These are phyloP conservation scores for Colletotrichum filicis DNA, from an alignment of 2,329 filamentous ascomycete species.

Conservation along the genomic window DNA sequence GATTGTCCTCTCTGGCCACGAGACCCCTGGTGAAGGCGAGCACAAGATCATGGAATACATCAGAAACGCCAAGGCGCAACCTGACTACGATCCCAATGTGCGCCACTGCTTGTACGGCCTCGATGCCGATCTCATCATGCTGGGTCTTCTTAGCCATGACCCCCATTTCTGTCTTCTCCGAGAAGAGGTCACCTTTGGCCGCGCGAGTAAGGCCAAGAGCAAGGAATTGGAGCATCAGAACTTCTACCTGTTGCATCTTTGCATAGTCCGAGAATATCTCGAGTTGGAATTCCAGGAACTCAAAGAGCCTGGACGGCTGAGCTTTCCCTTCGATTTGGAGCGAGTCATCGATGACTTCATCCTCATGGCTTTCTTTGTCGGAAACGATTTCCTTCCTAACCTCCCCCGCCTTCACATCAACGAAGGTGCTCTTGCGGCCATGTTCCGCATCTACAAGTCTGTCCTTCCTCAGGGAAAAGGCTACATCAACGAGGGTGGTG, in stretches of 20 bases:
- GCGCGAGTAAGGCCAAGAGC: conserved; percentile 86
- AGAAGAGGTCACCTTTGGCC: conserved; percentile 97
- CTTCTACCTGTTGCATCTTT: conserved; percentile 96
- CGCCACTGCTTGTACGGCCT: conserved; percentile 97
- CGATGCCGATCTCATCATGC: conserved; percentile 98
- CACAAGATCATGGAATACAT: conserved; percentile 99
- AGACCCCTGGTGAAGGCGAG: conserved; percentile 97
- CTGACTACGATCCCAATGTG: conserved; percentile 90
- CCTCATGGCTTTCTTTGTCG: conserved; percentile 98
- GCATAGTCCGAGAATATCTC: conserved; percentile 96
- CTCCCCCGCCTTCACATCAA: conserved; percentile 97
- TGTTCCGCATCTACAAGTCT: conserved; percentile 97
- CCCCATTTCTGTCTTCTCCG: conserved; percentile 97
- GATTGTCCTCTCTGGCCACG: conserved; percentile 95
- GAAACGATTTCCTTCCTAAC: conserved; percentile 98
- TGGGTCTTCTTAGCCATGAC: conserved; percentile 95
- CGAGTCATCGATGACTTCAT: conserved; percentile 99
- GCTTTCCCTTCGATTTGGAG: conserved; percentile 91
- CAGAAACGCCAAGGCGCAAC: conserved; percentile 94
- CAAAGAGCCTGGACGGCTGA: conserved; percentile 76
- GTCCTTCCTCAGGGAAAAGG: conserved; percentile 88
- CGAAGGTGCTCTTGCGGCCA: conserved; percentile 93
- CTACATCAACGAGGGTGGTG: conserved; percentile 95
- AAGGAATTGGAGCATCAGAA: conserved; percentile 99
- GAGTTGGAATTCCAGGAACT: conserved; percentile 97